These are phyloP conservation scores for Meyerozyma smithsonii DNA, from an alignment of 1,139 yeast genomes.

Conservation along the genomic window DNA sequence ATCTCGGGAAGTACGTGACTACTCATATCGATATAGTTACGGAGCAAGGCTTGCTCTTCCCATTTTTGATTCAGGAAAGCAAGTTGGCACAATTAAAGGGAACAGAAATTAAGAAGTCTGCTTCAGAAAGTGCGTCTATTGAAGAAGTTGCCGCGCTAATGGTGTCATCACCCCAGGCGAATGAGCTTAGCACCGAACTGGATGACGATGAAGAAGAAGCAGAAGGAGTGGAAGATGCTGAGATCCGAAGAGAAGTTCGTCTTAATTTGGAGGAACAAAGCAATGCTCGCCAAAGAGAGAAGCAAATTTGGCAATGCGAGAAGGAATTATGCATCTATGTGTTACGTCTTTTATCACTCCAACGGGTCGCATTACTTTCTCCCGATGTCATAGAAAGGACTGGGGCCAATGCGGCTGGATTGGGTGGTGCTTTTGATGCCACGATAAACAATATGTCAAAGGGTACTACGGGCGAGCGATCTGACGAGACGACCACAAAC, in stretches of 20 bases:
- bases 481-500: not conserved
- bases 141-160: not conserved
- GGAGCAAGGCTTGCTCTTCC: not conserved
- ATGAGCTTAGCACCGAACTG: not conserved
- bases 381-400: not conserved
- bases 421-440: not conserved
- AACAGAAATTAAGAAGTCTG: not conserved
- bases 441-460: not conserved
- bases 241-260: not conserved
- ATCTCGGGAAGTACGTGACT: conserved; percentile 13
- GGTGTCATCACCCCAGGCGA: not conserved
- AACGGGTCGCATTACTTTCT: not conserved
- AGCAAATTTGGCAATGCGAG: not conserved
- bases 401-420: not conserved
- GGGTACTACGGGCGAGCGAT: not conserved
- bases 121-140: not conserved
- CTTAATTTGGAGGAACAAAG: not conserved
- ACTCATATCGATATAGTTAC: not conserved
- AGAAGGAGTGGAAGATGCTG: conserved; percentile 1
- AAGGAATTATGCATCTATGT: not conserved
- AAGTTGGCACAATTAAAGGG: not conserved
- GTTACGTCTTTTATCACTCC: not conserved
- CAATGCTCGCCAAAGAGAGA: not conserved
- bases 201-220: not conserved
- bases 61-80: conserved; percentile 1